Conservation (phyloP, 1,284 basidiomycete species). For the Exobasidium rhododendri region DNA sequence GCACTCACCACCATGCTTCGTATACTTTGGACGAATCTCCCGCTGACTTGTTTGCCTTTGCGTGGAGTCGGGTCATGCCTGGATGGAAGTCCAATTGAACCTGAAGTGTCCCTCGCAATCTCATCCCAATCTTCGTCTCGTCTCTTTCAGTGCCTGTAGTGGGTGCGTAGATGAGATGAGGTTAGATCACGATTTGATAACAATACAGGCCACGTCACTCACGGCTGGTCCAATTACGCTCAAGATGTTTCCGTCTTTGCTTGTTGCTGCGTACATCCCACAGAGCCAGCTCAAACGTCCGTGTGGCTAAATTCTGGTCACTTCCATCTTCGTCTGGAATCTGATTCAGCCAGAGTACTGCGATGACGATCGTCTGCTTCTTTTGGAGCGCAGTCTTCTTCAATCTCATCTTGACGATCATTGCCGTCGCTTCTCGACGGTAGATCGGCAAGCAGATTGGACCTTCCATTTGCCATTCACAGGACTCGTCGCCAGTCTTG, state of each 20-base stretch:
- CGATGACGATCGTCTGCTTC: constrained; percentile 1
- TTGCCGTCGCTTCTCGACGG: background rate
- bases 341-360: constrained; percentile 7
- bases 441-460: background rate
- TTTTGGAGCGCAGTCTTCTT: constrained; percentile 1
- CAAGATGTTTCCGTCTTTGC: background rate
- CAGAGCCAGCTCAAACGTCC: background rate
- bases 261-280: background rate
- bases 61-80: background rate
- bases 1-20: background rate
- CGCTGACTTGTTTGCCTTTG: constrained; percentile 3
- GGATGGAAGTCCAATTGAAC: background rate
- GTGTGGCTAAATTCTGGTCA: background rate
- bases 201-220: constrained; percentile 4
- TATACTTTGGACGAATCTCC: background rate
- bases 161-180: background rate
- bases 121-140: background rate
- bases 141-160: background rate
- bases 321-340: background rate
- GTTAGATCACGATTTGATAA: no score
- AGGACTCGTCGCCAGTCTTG: background rate
- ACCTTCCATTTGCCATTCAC: background rate
- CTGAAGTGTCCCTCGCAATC: background rate
- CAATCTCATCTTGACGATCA: background rate
- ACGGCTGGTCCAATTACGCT: constrained; percentile 2